Percentiles rank a stretch among this genome's conserved stretches.
phyloP scores from a whole-genome alignment of 2,329 filamentous ascomycete species.

The Neurospora sp. region DNA sequence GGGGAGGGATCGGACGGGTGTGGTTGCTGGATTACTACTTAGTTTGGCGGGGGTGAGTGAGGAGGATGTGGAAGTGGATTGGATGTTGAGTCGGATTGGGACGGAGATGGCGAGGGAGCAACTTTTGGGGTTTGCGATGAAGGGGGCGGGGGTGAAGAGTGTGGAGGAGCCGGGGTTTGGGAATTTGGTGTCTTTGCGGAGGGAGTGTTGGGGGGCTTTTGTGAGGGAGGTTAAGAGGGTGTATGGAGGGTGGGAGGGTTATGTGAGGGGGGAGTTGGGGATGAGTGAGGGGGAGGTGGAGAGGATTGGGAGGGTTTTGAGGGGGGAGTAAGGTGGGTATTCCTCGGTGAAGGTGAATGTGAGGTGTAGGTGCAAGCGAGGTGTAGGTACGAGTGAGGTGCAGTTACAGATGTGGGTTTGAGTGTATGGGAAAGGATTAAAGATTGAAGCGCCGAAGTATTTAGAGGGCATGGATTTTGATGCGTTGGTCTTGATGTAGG shows the following conservation, averaged over 20 bases:
- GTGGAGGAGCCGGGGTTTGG: constrained; percentile 37
- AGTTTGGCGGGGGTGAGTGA: constrained; percentile 36
- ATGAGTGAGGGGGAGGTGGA: constrained; percentile 36
- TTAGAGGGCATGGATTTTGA: background rate
- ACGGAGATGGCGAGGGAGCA: constrained; percentile 39
- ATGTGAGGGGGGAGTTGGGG: constrained; percentile 34
- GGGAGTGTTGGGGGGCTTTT: constrained; percentile 36
- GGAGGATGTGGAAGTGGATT: constrained; percentile 37
- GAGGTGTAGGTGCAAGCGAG: background rate
- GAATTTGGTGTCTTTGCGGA: constrained; percentile 36
- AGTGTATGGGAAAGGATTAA: background rate
- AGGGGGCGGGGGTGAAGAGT: constrained; percentile 26
- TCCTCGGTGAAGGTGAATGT: background rate
- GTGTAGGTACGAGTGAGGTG: background rate
- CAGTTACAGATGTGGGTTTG: background rate
- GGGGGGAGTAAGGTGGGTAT: background rate
- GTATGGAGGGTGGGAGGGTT: constrained; percentile 41
- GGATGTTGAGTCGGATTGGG: constrained; percentile 44
- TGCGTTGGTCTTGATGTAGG: background rate
- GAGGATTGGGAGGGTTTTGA: constrained; percentile 23
- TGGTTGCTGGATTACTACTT: constrained; percentile 40
- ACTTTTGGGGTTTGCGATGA: constrained; percentile 33
- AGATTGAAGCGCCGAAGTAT: background rate
- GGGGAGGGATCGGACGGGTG: constrained; percentile 44
- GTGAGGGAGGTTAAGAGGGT: constrained; percentile 30